phyloP scores from a whole-genome alignment of 331 rosid genomes.

The Malus hybrid region DNA sequence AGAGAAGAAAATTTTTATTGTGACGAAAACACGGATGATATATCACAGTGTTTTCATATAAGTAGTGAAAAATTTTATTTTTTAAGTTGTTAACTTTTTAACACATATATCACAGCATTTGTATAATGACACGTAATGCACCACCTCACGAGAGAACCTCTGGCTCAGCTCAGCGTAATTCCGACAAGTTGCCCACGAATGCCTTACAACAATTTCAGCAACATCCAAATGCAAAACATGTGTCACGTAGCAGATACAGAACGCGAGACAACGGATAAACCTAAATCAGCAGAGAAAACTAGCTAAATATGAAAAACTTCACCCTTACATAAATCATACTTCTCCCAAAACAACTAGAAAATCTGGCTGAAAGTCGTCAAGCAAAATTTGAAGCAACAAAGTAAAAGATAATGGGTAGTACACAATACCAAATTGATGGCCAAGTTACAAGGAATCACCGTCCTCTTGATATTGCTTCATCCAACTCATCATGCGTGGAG shows the following conservation, averaged over 20 bases:
- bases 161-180: too few species aligned
- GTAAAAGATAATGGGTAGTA: constrained; percentile 15
- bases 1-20: too few species aligned
- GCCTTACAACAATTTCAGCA: too few species aligned
- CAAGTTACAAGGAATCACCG: constrained; percentile 39
- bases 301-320: not conserved
- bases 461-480: constrained; percentile 71
- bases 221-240: too few species aligned
- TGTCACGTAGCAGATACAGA: not conserved
- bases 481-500: constrained; percentile 65
- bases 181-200: too few species aligned
- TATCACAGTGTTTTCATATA: too few species aligned
- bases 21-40: rapidly evolving
- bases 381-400: constrained; percentile 17
- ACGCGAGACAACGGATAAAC: not conserved
- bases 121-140: too few species aligned
- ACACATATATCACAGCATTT: too few species aligned
- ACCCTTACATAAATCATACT: constrained; percentile 1
- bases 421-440: constrained; percentile 9
- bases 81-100: too few species aligned
- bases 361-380: not conserved
- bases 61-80: too few species aligned
- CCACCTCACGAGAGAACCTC: too few species aligned
- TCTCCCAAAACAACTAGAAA: constrained; percentile 11
- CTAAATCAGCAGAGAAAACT: not conserved